Percentiles rank a stretch among this genome's conserved stretches.
These are phyloP conservation scores for Magnaporthales sp. DNA, from an alignment of 2,329 filamentous ascomycete genomes.

Conservation along the genomic window DNA sequence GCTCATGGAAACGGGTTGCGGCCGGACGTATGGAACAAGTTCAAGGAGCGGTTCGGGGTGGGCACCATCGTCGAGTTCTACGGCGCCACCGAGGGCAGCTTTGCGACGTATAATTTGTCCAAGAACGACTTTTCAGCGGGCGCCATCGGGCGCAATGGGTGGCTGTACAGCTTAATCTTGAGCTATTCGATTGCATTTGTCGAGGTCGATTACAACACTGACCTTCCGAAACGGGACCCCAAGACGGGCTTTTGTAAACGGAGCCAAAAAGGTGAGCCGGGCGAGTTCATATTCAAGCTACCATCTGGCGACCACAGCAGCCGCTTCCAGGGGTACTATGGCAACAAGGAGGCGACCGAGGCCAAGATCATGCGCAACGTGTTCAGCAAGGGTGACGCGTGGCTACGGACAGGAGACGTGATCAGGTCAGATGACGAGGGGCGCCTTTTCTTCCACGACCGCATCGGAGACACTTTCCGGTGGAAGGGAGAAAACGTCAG, in stretches of 20 bases:
- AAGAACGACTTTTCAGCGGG: constrained; percentile 74
- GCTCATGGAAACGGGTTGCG: constrained; percentile 62
- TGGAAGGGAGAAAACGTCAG: constrained; percentile 83
- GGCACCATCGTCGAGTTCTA: constrained; percentile 64
- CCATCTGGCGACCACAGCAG: constrained; percentile 47
- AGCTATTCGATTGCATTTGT: constrained; percentile 48
- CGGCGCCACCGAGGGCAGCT: constrained; percentile 66
- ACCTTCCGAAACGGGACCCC: constrained; percentile 58
- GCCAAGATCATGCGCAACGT: constrained; percentile 69
- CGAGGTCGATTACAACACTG: constrained; percentile 61
- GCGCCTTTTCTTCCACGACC: constrained; percentile 70
- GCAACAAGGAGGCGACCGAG: constrained; percentile 60
- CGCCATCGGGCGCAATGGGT: constrained; percentile 67
- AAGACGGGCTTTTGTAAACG: constrained; percentile 59
- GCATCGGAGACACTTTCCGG: constrained; percentile 68
- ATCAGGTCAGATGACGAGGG: constrained; percentile 64
- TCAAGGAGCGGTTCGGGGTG: constrained; percentile 55
- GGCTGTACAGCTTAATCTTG: constrained; percentile 47
- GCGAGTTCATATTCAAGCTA: constrained; percentile 68
- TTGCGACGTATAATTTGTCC: constrained; percentile 52
- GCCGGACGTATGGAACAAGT: constrained; percentile 60
- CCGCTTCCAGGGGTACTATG: constrained; percentile 76
- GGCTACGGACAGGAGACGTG: constrained; percentile 79
- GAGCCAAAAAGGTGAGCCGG: constrained; percentile 52
- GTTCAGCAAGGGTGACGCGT: constrained; percentile 67